phyloP scores from a whole-genome alignment of 352 stramenopile genomes.

The Phytopythium chamaehyphon region DNA sequence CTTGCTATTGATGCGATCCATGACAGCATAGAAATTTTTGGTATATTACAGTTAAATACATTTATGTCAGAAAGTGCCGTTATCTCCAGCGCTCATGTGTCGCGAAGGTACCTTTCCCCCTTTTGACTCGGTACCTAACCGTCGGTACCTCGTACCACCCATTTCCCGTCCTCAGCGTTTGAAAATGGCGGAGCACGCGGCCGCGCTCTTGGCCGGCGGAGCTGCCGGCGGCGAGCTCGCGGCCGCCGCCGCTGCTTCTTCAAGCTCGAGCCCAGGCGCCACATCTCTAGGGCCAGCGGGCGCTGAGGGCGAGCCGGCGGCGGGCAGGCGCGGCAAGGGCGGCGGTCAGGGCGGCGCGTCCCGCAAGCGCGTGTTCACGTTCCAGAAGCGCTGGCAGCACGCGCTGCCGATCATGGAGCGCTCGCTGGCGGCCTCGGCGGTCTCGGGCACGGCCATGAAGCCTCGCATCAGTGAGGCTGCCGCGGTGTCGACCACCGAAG shows the following conservation, averaged over 20 bases:
- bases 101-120: no score
- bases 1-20: no score
- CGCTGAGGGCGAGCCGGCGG: constrained; percentile 5
- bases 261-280: no score
- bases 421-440: constrained; percentile 31
- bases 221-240: not conserved
- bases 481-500: constrained; percentile 3
- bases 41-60: no score
- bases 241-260: no score
- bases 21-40: no score
- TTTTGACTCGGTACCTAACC: no score
- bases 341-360: no score
- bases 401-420: constrained; percentile 78
- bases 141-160: not conserved
- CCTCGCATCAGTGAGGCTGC: constrained; percentile 10
- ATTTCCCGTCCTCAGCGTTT: no score
- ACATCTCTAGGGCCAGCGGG: no score
- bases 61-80: no score
- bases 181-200: not conserved
- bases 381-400: constrained; percentile 77
- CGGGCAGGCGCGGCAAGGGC: not conserved
- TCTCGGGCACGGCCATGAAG: constrained; percentile 27
- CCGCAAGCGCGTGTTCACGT: constrained; percentile 76
- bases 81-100: no score
- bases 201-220: not conserved